A percentile compares a stretch with the other conserved stretches of the same genome.
phyloP scores from a whole-genome alignment of 495 filamentous ascomycete genomes.

The Aspergillus kassunensis region DNA sequence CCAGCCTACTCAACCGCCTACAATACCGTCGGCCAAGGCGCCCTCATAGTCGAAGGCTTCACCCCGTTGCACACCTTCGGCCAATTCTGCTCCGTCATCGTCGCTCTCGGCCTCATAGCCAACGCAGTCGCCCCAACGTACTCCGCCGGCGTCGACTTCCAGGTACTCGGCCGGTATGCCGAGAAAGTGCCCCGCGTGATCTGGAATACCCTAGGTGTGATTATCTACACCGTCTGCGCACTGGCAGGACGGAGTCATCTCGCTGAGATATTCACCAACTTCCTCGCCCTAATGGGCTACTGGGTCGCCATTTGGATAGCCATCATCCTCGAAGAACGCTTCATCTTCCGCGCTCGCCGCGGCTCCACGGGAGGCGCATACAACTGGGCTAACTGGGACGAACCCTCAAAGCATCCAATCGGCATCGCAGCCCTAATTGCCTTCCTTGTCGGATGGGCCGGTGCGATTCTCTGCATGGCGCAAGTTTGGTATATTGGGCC shows the following conservation, averaged over 20 bases:
- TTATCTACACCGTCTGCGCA: conserved; percentile 62
- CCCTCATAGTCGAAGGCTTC: conserved; percentile 64
- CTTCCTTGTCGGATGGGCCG: conserved; percentile 67
- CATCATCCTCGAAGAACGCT: conserved; percentile 60
- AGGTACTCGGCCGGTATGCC: conserved; percentile 56
- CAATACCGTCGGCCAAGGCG: conserved; percentile 37
- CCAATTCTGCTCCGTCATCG: conserved; percentile 68
- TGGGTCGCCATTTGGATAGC: conserved; percentile 65
- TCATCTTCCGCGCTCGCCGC: conserved; percentile 59
- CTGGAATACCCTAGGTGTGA: conserved; percentile 57
- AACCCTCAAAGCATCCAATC: conserved; percentile 54
- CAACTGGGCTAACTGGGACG: conserved; percentile 61
- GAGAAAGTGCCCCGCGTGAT: conserved; percentile 56
- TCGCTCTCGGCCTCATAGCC: conserved; percentile 65
- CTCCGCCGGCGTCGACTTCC: conserved; percentile 64
- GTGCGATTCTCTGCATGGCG: conserved; percentile 66
- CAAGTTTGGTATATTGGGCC: conserved; percentile 68
- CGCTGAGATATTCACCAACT: conserved; percentile 65
- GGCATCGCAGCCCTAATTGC: conserved; percentile 59
- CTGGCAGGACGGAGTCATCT: conserved; percentile 59
- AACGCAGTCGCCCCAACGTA: conserved; percentile 70
- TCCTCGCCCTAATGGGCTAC: conserved; percentile 70
- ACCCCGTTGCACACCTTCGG: conserved; percentile 61
- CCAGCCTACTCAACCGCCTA: conserved; percentile 55
- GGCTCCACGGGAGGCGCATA: conserved; percentile 30